These are phyloP conservation scores for Catunica adiposa DNA, from an alignment of 2,329 filamentous ascomycete species.

Conservation along the genomic window DNA sequence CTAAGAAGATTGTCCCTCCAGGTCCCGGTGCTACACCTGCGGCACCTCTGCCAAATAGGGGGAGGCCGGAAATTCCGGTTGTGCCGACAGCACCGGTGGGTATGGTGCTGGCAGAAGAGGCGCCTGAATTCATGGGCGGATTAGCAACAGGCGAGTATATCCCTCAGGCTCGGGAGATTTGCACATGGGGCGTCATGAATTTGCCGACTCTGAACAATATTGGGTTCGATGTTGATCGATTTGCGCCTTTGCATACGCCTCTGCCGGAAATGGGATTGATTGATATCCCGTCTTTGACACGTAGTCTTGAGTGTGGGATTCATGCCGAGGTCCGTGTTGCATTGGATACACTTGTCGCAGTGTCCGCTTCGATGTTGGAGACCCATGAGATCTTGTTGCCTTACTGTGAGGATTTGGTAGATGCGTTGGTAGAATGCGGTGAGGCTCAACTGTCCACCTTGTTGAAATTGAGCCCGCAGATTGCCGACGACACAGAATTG, in stretches of 20 bases:
- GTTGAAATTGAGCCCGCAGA: slow-evolving; percentile 68
- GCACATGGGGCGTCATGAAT: slow-evolving; percentile 56
- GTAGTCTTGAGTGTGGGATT: slow-evolving; percentile 79
- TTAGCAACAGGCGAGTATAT: slow-evolving; percentile 30
- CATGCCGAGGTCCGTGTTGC: slow-evolving; percentile 79
- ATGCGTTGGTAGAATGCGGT: slow-evolving; percentile 76
- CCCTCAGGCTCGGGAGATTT: slow-evolving; percentile 37
- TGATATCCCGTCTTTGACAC: slow-evolving; percentile 76
- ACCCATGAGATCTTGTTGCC: slow-evolving; percentile 50
- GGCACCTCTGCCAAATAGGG: not conserved
- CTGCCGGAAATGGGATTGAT: slow-evolving; percentile 70
- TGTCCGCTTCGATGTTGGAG: slow-evolving; percentile 45
- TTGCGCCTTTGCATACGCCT: slow-evolving; percentile 59
- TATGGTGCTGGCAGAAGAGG: slow-evolving; percentile 14
- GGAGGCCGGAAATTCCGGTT: not conserved
- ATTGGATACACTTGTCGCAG: slow-evolving; percentile 61
- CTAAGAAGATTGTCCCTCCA: not conserved
- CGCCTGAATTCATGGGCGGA: slow-evolving; percentile 6
- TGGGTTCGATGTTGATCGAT: slow-evolving; percentile 47
- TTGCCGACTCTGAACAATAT: slow-evolving; percentile 47
- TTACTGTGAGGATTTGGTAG: slow-evolving; percentile 73
- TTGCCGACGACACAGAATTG: slow-evolving; percentile 73
- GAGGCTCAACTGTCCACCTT: slow-evolving; percentile 75
- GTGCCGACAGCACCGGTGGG: slow-evolving; percentile 20
- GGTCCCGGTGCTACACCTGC: not conserved